A percentile compares a stretch with the other conserved stretches of the same genome.
phyloP scores from a whole-genome alignment of 768 basidiomycete genomes.

The Boletus rufocinnamomeus region DNA sequence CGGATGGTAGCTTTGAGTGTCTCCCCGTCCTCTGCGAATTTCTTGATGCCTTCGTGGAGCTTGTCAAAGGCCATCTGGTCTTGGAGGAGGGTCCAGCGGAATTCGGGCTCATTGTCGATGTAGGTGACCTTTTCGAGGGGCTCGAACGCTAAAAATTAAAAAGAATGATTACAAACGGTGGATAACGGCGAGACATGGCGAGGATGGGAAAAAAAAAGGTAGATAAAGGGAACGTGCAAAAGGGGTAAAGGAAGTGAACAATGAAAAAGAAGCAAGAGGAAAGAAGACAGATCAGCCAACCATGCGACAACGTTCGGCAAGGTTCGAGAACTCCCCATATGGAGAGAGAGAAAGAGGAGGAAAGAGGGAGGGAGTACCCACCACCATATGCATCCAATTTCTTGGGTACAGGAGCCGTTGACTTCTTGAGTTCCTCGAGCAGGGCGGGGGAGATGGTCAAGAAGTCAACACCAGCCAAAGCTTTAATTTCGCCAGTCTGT shows the following conservation, averaged over 20 bases:
- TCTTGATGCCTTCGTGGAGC: slow-evolving; percentile 96
- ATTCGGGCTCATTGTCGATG: slow-evolving; percentile 93
- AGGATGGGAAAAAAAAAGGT: not conserved
- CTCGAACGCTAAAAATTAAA: slow-evolving; percentile 20
- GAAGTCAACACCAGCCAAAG: slow-evolving; percentile 96
- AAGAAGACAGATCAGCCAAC: slow-evolving; percentile 15
- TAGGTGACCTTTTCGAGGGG: slow-evolving; percentile 75
- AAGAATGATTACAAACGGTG: not conserved
- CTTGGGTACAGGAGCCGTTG: slow-evolving; percentile 75
- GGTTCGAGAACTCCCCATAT: slow-evolving; percentile 3
- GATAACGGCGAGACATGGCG: too few species aligned
- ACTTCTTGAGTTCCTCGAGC: slow-evolving; percentile 90
- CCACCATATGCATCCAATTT: slow-evolving; percentile 71
- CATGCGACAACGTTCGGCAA: slow-evolving; percentile 1
- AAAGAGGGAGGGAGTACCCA: slow-evolving; percentile 35
- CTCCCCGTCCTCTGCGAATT: slow-evolving; percentile 95
- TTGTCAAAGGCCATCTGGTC: slow-evolving; percentile 99
- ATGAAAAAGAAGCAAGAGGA: not conserved
- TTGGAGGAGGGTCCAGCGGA: slow-evolving; percentile 91
- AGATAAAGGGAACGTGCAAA: not conserved
- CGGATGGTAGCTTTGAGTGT: slow-evolving; percentile 83
- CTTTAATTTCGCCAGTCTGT: slow-evolving; percentile 88
- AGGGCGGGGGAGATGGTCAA: slow-evolving; percentile 91
- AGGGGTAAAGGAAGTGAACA: not conserved
- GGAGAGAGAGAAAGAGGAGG: not conserved